Percentiles rank a stretch among this genome's conserved stretches.
phyloP scores from a whole-genome alignment of 768 basidiomycete genomes.

The Candolleomyces aberdarensis region DNA sequence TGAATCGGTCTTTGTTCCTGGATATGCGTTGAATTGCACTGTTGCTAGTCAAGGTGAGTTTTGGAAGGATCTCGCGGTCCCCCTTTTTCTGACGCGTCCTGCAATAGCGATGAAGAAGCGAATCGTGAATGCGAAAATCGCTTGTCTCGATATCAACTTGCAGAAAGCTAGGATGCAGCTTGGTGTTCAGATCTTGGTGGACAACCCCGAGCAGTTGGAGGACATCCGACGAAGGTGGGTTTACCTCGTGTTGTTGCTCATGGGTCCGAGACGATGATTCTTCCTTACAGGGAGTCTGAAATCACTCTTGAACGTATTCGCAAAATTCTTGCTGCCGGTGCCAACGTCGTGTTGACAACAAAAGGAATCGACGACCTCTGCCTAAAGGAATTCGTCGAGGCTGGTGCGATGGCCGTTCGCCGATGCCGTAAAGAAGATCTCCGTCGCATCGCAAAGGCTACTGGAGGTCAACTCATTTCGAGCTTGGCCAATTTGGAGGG shows the following conservation, averaged over 20 bases:
- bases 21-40: conserved; percentile 97
- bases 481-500: conserved; percentile 95
- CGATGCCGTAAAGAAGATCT: conserved; percentile 98
- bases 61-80: background rate
- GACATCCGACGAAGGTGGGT: conserved; percentile 89
- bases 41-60: conserved; percentile 93
- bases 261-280: background rate
- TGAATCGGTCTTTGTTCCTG: conserved; percentile 92
- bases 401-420: conserved; percentile 97
- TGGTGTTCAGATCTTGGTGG: conserved; percentile 95
- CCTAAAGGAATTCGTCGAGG: conserved; percentile 98
- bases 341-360: conserved; percentile 95
- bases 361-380: conserved; percentile 99
- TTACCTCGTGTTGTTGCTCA: conserved; percentile 1
- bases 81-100: background rate
- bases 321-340: conserved; percentile 93
- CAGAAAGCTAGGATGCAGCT: conserved; percentile 97
- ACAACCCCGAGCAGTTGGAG: conserved; percentile 94
- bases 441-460: conserved; percentile 94
- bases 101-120: conserved; percentile 93
- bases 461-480: conserved; percentile 89
- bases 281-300: conserved; percentile 73
- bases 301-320: conserved; percentile 94
- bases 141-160: conserved; percentile 97
- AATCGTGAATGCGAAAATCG: conserved; percentile 91